Evolutionary conservation across 2,329 filamentous ascomycete species (phyloP), one percentile per base, ranked within the genome.

Genomic region (Orbilia oligospora): DNA sequence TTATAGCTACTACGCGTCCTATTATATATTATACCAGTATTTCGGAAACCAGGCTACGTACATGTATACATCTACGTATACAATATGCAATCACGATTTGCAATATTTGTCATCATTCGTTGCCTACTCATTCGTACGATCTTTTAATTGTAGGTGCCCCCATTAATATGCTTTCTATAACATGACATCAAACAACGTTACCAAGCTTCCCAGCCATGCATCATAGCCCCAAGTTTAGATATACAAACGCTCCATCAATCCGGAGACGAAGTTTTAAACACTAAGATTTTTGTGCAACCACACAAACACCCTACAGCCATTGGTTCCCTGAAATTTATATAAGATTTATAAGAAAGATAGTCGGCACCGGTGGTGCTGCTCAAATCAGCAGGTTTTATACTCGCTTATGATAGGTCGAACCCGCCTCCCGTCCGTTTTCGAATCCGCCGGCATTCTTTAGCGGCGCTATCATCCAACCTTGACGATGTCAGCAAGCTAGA

Each of bases 241-340:
- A 55, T 55, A 55, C 24, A 36, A 58, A 61, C 10, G 36, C 36
- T 36, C 56, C 56, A 24, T 30, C 24, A 27, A 20, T 61, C 36
- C 18, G 56, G 56, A 61, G 56, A 61, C 56, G 56, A 61, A 36
- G 18, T 61, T 38, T 44, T 61, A 61, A 46, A 44, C 33, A 44
- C 44, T 58, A 58, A 38, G 30, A 58, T 58, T 58, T 30, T 24
- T 61, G 56, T 61, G 56, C 56, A 44, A 61, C 56, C 56, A 61
- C 36, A 27, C 36, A 44, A 27, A 61, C 20, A 12, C 36, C 56
- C 14, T 44, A 18, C 56, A 27, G 33, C 18, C 24, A 44, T 41
- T 44, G 36, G 56, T 10, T 41, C 33, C 18, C 10, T 24, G 14
- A 44, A 61, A 6, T n/a, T 9, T 61, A 30, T 38, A 38, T 16